Evolutionary conservation across 75 land plant species (phyloP), one percentile per base, ranked within the genome.

Genomic region (Pseudotsuga menziesii): DNA sequence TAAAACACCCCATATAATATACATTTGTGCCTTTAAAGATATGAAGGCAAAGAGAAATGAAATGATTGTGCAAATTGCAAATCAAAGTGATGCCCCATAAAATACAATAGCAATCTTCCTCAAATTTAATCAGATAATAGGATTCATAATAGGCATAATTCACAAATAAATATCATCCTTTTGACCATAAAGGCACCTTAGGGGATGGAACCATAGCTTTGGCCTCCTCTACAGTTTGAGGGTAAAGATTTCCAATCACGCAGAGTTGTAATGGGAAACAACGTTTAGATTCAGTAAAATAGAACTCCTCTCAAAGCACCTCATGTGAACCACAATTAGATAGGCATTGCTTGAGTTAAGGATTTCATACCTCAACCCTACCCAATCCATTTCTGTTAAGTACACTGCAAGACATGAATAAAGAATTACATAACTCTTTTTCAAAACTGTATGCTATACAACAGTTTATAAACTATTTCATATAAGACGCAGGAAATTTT

Each of bases 221-320:
- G 48, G 96, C 98, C 85, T 95, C 98, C 74, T 95, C 98, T 48
- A 91, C 90, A 32, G 96, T 93, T 73, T 95, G 96, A 67, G 96
- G 98, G 78, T 93, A 91, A 57, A 93, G 85, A 77, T 95, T 95
- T 39, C 98, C 96, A 86, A 91, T 87, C 25, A 95, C 93, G 77
- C 92, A 89, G 41, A 93, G 97, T 93, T 94, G 88, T 69, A 81
- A 41, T 57, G 14, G 60, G 25, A 4, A 71, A 16, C 39, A 4
- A 56, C 26, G 19, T 54, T 55, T 9, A 48, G 54, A 48, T 48
- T 48, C 12, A 48, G 12, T 48, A 48, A 9, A 12, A 9, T 48
- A 48, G 11, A 48, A 48, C 54, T 9, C 54, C 9, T 48, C 12
- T 48, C 0, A 48, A 48, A 48, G 11, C 2, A 9, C 2, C 2